Evolutionary conservation across 345 rosid genomes (phyloP).

Genomic region (Syzygium jambos): DNA sequence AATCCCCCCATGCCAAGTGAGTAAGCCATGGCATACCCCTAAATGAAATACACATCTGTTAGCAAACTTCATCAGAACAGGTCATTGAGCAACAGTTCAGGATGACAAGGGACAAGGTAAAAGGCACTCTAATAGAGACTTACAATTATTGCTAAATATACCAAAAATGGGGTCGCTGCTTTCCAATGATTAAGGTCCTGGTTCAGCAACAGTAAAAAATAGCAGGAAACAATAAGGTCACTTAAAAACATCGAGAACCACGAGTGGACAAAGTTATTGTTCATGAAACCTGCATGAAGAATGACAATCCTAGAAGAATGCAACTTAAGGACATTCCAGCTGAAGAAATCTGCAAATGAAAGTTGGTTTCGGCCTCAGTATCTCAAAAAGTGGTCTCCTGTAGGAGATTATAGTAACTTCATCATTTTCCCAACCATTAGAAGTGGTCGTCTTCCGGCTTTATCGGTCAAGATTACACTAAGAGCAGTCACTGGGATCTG

Average conservation of each 20-base stretch:
- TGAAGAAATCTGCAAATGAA: conserved; percentile 9
- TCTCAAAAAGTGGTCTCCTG: neutral
- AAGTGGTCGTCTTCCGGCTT: conserved; percentile 16
- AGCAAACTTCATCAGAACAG: neutral
- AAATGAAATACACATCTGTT: neutral
- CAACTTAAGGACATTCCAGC: conserved; percentile 6
- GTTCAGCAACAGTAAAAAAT: neutral
- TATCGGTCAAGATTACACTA: conserved; percentile 10
- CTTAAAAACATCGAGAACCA: neutral
- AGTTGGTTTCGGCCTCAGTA: neutral
- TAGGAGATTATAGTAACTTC: neutral
- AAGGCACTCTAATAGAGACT: neutral
- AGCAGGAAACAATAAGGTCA: neutral
- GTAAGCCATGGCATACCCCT: conserved; percentile 1
- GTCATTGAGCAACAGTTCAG: neutral
- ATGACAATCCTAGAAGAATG: conserved; percentile 8
- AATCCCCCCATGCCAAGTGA: conserved; percentile 6
- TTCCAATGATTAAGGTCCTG: conserved; percentile 11
- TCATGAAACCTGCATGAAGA: conserved; percentile 11
- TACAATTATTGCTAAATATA: conserved; percentile 22
- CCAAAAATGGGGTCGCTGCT: conserved; percentile 13
- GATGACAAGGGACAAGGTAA: neutral
- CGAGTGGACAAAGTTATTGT: neutral
- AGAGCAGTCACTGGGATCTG: conserved; percentile 5
- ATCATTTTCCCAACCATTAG: conserved; percentile 9